Percentiles rank a stretch among this genome's conserved stretches.
Conservation (phyloP, 2,329 filamentous ascomycete genomes). For the Apiospora aurea region DNA sequence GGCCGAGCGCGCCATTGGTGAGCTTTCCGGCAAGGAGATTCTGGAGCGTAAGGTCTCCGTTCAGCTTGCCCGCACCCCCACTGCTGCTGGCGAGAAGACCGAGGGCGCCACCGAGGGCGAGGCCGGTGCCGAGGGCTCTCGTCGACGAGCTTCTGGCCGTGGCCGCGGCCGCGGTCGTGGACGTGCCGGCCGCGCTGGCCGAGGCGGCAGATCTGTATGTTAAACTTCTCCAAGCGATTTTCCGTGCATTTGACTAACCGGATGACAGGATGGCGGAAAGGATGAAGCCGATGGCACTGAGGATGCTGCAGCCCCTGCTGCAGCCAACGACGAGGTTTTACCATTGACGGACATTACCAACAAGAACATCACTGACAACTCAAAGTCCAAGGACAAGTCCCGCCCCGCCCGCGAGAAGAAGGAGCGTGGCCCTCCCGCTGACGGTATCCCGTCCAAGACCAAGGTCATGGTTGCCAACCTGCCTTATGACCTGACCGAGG, state of each 20-base stretch:
- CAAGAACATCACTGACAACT: constrained; percentile 49
- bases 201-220: constrained; percentile 63
- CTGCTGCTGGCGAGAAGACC: constrained; percentile 78
- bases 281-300: constrained; percentile 54
- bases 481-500: constrained; percentile 96
- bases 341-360: constrained; percentile 64
- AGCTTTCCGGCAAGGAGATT: constrained; percentile 97
- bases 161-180: constrained; percentile 67
- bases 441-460: constrained; percentile 97
- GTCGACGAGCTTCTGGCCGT: constrained; percentile 68
- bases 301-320: constrained; percentile 55
- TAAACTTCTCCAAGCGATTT: background rate
- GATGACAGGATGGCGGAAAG: constrained; percentile 51
- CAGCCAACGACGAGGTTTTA: constrained; percentile 62
- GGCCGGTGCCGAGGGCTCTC: constrained; percentile 71
- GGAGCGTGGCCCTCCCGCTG: constrained; percentile 93
- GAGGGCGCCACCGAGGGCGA: constrained; percentile 78
- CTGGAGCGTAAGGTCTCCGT: constrained; percentile 99
- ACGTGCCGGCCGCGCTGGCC: constrained; percentile 70
- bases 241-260: background rate
- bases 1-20: constrained; percentile 92
- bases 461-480: constrained; percentile 99
- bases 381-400: constrained; percentile 46
- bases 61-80: constrained; percentile 97
- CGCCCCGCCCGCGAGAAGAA: constrained; percentile 67